Conservation (phyloP, 495 filamentous ascomycete genomes). For the Cairneyella variabilis region DNA sequence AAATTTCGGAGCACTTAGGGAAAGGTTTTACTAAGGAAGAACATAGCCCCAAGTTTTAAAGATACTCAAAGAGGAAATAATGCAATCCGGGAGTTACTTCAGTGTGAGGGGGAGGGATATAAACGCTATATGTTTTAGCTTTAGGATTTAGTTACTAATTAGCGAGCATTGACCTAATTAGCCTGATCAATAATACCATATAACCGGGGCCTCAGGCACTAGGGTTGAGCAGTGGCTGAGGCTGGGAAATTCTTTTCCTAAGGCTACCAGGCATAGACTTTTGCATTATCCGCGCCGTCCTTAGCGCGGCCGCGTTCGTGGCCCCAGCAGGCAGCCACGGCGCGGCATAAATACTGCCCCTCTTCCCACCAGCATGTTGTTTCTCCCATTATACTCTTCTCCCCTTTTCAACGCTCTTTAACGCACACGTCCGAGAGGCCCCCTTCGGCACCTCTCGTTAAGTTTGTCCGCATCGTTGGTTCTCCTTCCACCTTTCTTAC, state of each 20-base stretch:
- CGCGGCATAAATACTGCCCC: not conserved
- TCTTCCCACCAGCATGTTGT: not conserved
- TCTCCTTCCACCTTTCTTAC: conserved; percentile 5
- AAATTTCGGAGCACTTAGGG: conserved; percentile 12
- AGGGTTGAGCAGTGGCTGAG: too few species aligned
- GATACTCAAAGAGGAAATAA: conserved; percentile 13
- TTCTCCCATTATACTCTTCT: too few species aligned
- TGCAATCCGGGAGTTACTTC: conserved; percentile 16
- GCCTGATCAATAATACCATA: too few species aligned
- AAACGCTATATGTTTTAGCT: conserved; percentile 9
- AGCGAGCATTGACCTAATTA: conserved; percentile 7
- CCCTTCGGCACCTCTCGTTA: conserved; percentile 1
- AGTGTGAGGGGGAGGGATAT: conserved; percentile 2
- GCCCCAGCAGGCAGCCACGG: not conserved
- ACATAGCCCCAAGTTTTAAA: conserved; percentile 13
- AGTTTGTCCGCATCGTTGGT: not conserved
- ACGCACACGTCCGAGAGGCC: not conserved
- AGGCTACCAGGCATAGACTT: too few species aligned
- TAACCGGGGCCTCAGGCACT: too few species aligned
- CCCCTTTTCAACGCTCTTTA: not conserved
- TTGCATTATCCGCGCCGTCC: not conserved
- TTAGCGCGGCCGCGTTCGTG: not conserved
- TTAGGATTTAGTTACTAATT: too few species aligned
- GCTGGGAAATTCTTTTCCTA: too few species aligned
- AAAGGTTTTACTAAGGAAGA: conserved; percentile 10